Evolutionary conservation across 2,329 filamentous ascomycete species (phyloP).

Genomic region (Chaetomium olivaceum): DNA sequence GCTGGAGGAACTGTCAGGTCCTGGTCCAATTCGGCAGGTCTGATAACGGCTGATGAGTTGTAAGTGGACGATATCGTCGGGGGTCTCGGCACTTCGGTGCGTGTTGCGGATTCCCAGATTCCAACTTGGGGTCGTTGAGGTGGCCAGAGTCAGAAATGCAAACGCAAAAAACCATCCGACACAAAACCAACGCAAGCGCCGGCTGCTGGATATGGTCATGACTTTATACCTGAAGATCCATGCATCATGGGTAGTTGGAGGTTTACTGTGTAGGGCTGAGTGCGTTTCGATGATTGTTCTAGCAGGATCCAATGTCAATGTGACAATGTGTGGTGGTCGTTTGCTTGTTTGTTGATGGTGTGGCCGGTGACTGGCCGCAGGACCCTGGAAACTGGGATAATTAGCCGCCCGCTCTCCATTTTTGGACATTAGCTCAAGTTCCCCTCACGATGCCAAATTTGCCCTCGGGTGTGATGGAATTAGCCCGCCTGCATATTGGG

Average conservation of each 20-base stretch:
- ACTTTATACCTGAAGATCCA: conserved; percentile 2
- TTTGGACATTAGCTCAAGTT: conserved; percentile 25
- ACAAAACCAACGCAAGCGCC: conserved; percentile 11
- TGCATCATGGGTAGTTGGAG: neutral
- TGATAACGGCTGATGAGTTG: neutral
- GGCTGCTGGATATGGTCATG: neutral
- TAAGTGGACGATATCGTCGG: neutral
- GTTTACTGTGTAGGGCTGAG: neutral
- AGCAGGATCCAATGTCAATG: neutral
- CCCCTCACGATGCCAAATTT: neutral
- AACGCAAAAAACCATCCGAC: neutral
- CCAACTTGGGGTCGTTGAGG: neutral
- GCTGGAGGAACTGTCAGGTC: neutral
- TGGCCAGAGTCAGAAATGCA: neutral
- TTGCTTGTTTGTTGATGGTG: neutral
- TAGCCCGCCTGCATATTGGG: conserved; percentile 27
- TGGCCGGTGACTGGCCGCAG: neutral
- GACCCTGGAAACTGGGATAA: conserved; percentile 26
- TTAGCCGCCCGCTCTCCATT: conserved; percentile 30
- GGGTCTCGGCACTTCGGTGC: neutral
- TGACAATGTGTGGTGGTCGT: neutral
- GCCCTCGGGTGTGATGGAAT: conserved; percentile 14
- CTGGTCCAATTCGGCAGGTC: neutral
- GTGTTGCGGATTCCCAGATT: neutral
- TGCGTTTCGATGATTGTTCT: neutral